These are phyloP conservation scores for Globisporangium cystogenes DNA, from an alignment of 352 stramenopile genomes.

Conservation along the genomic window DNA sequence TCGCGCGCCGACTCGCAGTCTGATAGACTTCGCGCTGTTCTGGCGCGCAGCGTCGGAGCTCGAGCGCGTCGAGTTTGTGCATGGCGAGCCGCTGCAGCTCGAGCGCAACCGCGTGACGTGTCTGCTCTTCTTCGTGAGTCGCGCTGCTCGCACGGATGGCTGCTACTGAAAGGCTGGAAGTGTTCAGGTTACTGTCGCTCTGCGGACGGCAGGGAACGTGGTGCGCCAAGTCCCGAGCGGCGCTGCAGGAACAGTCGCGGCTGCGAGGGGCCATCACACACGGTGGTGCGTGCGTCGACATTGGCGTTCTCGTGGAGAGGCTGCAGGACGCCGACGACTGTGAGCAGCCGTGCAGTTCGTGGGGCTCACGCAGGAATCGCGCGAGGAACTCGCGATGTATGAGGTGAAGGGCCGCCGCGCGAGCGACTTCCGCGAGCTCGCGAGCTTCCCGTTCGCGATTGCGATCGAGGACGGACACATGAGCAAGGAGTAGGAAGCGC, in stretches of 20 bases:
- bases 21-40: not conserved
- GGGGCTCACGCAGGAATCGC: conserved; percentile 62
- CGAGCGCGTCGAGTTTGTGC: conserved; percentile 48
- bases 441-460: conserved; percentile 48
- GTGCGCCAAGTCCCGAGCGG: conserved; percentile 47
- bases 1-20: not conserved
- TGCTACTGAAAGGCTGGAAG: not conserved
- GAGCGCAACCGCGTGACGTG: conserved; percentile 58
- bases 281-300: conserved; percentile 15
- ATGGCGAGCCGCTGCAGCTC: conserved; percentile 41
- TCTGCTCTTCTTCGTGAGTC: conserved; percentile 69
- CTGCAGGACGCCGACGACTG: not conserved
- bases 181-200: not conserved
- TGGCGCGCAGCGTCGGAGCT: conserved; percentile 24
- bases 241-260: conserved; percentile 41
- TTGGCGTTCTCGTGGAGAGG: not conserved
- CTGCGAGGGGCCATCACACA: conserved; percentile 29
- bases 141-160: not conserved
- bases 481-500: conserved; percentile 47
- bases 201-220: conserved; percentile 40
- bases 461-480: conserved; percentile 67
- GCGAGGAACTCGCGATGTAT: conserved; percentile 57
- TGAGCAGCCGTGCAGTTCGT: conserved; percentile 47
- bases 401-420: conserved; percentile 42
- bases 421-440: conserved; percentile 51